Base-by-base conservation (phyloP, 1,284 basidiomycete genomes). In the Austroboletus niveus region DNA sequence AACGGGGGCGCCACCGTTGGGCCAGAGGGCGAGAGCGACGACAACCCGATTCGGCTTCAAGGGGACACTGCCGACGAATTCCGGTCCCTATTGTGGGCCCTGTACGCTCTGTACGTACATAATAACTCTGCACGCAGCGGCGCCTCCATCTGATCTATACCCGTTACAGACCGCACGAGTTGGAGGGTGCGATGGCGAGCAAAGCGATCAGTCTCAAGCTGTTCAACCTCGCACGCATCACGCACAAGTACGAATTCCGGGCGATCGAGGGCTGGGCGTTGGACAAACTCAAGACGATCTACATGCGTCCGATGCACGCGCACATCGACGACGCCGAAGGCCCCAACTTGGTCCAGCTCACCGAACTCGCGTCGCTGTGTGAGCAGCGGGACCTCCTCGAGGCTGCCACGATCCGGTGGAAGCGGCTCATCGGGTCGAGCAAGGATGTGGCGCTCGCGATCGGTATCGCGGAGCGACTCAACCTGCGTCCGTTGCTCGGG, bases 171-270 rank as follows among this genome's bases (percentile, higher is more conserved):
- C 78, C 79, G 8, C 74, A 73, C 11, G 77, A 80, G 51, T 64
- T 80, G n/a, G 72, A 74, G 56, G 59, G 69, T 15, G 74, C 75
- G 4, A 71, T 72, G 59, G 62, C 69, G n/a, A 55, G 67, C 24
- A 73, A 75, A 38, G 71, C 72, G 20, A 72, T 75, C 56, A 69
- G 62, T 47, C 65, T 68, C 24, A 74, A 72, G 57, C 62, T 80
- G 47, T 73, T 75, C 49, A 69, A 76, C 56, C 74, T 81, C 51
- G 72, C 76, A 17, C 75, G 75, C 10, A 77, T 81, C 50, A 73
- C 78, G 5, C 78, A 81, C 67, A 81, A 81, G 52, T 81, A 81
- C 61, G 76, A 78, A 50, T 81, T 80, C 62, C 70, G 75, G 29
- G 72, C 71, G n/a, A 73, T 77, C 48, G 77, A 79, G 60, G 62